Evolutionary conservation across 768 basidiomycete genomes (phyloP).

Genomic region (Tulasnella sp.): DNA sequence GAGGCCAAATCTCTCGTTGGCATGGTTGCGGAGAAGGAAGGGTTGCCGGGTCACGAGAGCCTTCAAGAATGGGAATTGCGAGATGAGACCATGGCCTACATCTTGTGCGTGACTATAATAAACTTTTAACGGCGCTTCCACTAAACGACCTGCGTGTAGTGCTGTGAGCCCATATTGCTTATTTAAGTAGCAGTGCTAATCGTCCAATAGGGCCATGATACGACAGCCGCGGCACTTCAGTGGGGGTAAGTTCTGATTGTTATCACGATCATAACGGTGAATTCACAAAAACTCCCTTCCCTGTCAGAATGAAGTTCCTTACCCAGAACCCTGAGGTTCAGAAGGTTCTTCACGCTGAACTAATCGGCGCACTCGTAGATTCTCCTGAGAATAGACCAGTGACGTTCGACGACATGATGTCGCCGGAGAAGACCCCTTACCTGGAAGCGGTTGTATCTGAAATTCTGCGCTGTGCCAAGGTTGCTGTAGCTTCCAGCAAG

Average conservation of each 20-base stretch:
- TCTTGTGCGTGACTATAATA: neutral
- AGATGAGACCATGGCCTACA: slow-evolving; percentile 14
- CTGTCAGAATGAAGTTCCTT: slow-evolving; percentile 18
- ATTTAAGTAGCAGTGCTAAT: neutral
- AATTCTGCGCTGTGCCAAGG: slow-evolving; percentile 15
- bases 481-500: neutral
- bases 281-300: neutral
- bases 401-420: slow-evolving; percentile 20
- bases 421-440: slow-evolving; percentile 20
- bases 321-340: slow-evolving; percentile 3
- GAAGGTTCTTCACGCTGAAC: neutral
- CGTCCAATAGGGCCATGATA: slow-evolving; percentile 7
- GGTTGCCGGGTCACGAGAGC: neutral
- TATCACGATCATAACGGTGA: neutral
- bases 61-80: slow-evolving; percentile 2
- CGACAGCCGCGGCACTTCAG: slow-evolving; percentile 3
- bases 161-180: neutral
- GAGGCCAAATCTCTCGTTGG: neutral
- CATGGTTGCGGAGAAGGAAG: slow-evolving; percentile 14
- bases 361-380: neutral
- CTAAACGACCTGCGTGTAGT: neutral
- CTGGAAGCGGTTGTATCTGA: slow-evolving; percentile 24
- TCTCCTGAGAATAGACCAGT: slow-evolving; percentile 4
- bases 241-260: slow-evolving; percentile 7
- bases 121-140: neutral